Evolutionary conservation across 2,329 filamentous ascomycete genomes (phyloP).

Genomic region (Grosmannia penicillata): DNA sequence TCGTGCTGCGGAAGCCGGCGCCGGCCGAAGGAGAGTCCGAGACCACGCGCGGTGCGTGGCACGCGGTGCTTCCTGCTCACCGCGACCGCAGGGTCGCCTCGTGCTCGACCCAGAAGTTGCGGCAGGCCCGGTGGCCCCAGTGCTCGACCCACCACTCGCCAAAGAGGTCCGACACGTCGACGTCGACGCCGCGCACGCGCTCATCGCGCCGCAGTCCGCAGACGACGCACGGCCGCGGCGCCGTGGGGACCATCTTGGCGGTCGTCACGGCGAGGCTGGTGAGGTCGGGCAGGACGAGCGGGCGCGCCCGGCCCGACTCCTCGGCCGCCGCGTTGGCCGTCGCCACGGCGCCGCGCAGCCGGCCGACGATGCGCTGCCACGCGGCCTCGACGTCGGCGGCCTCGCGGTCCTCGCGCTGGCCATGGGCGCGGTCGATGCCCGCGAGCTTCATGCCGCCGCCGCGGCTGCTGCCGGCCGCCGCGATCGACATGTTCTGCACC

Average conservation of each 20-base stretch:
- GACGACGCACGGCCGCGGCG: constrained; percentile 62
- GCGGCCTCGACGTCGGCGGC: constrained; percentile 58
- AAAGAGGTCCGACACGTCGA: constrained; percentile 71
- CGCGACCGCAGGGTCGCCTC: constrained; percentile 44
- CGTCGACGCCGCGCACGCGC: constrained; percentile 58
- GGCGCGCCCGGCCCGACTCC: constrained; percentile 13
- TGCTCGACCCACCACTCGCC: constrained; percentile 94
- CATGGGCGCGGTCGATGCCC: constrained; percentile 70
- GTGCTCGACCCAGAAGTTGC: constrained; percentile 73
- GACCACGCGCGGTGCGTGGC: no score
- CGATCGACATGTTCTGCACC: constrained; percentile 79
- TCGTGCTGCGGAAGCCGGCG: no score
- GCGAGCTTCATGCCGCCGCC: constrained; percentile 79
- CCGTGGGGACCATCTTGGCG: constrained; percentile 59
- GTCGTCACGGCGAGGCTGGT: constrained; percentile 50
- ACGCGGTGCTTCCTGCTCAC: no score
- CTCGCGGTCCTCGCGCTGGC: constrained; percentile 72
- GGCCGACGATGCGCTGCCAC: constrained; percentile 64
- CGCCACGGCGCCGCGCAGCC: constrained; percentile 58
- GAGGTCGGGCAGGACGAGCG: constrained; percentile 54
- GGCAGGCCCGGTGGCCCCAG: constrained; percentile 68
- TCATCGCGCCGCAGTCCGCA: constrained; percentile 86
- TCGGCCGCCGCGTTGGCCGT: constrained; percentile 35
- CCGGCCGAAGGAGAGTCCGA: no score
- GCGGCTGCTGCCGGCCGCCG: constrained; percentile 46